Percentiles rank a stretch among this genome's conserved stretches.
Conservation (phyloP, 1,284 basidiomycete species). For the Takashimella koratensis region DNA sequence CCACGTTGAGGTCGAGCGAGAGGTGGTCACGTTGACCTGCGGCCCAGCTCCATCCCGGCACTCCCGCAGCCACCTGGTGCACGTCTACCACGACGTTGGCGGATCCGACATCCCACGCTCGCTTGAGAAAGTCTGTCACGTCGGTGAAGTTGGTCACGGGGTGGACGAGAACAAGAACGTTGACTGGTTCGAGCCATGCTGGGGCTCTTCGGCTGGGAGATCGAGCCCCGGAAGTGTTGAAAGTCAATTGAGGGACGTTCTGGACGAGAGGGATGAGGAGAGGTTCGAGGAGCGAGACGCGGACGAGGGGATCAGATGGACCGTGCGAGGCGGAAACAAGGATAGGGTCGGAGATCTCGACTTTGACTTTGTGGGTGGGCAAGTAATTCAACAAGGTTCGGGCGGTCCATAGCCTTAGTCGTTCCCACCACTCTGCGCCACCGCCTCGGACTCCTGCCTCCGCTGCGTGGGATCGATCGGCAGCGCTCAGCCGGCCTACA, state of each 20-base stretch:
- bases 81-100: slow-evolving; percentile 27
- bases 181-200: slow-evolving; percentile 29
- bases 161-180: slow-evolving; percentile 28
- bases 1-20: slow-evolving; percentile 22
- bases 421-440: slow-evolving; percentile 45
- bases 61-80: slow-evolving; percentile 16
- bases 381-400: slow-evolving; percentile 17
- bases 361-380: slow-evolving; percentile 12
- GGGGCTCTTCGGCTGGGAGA: slow-evolving; percentile 2
- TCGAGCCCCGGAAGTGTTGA: slow-evolving; percentile 1
- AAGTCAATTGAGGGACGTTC: slow-evolving; percentile 8
- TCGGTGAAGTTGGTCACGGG: slow-evolving; percentile 36
- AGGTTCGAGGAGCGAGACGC: slow-evolving; percentile 17
- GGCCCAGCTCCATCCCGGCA: slow-evolving; percentile 30
- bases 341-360: slow-evolving; percentile 19
- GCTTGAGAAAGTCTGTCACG: slow-evolving; percentile 33
- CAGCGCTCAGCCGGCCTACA: slow-evolving; percentile 14
- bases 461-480: slow-evolving; percentile 13
- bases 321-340: slow-evolving; percentile 17
- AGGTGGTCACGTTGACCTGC: slow-evolving; percentile 31
- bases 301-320: slow-evolving; percentile 21
- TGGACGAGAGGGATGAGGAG: slow-evolving; percentile 29
- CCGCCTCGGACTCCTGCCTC: slow-evolving; percentile 18
- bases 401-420: slow-evolving; percentile 26
- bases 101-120: slow-evolving; percentile 34